Base-by-base conservation (phyloP, 805 yeast species). In the Cyberlindnera saturnus region DNA sequence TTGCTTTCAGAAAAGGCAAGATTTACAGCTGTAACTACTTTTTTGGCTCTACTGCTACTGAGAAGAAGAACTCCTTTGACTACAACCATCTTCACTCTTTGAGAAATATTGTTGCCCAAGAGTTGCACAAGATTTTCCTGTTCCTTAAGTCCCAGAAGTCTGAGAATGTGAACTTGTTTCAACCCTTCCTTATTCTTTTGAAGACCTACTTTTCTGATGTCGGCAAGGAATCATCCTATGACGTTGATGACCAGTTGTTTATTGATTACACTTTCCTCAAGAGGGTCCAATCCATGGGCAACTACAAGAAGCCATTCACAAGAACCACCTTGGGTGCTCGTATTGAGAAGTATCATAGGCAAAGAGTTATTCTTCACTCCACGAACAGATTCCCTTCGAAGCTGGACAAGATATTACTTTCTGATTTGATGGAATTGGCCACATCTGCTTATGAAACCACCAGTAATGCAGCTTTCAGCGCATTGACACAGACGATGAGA, bases 141-240 rank as follows among this genome's bases (percentile, higher is more conserved):
- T 74, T 71, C 49, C 61, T 88, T 44, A 53, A 63, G 6, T 60
- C 67, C 1, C 63, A 75, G 39, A 73, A 73, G 36, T 79, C 75
- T 34, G 88, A 86, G 46, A 82, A 86, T 47, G 75, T 84, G 7
- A 74, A 76, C 11, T 58, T 84, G 6, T 74, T 81, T 57, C 78
- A 78, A 47, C 75, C 79, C 37, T 70, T 82, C 30, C 63, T 88
- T 29, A 76, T 78, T 54, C 80, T 82, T 3, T 58, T 83, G 36
- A 79, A 82, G 48, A 77, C 82, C 6, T 93, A 95, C 87, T 81
- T 83, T 52, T 70, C 83, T 20, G 93, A 88, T 56, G 82, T 83
- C 20, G 95, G 96, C 2, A 73, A 77, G 43, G 95, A 86, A 51
- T 66, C 83, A 11, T 62, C 82, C 1, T 72, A 81, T 39, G 80